phyloP scores from a whole-genome alignment of 176 grass and related monocot genomes.

The Oropetium thomaeum region DNA sequence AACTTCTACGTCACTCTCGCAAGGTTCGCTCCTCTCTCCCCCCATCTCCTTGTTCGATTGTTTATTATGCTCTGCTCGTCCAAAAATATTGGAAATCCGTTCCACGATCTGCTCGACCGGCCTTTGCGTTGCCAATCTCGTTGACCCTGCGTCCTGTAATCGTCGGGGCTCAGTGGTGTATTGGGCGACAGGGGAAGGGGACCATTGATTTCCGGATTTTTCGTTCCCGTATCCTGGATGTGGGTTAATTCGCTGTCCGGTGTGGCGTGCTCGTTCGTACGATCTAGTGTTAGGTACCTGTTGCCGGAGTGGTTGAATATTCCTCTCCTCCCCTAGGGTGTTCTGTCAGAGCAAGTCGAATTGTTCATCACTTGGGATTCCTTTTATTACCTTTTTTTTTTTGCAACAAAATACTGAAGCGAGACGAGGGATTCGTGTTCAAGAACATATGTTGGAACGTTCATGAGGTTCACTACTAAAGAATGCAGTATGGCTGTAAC shows the following conservation, averaged over 20 bases:
- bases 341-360: background rate
- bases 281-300: background rate
- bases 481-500: background rate
- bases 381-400: background rate
- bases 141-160: background rate
- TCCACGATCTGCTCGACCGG: background rate
- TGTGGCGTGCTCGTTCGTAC: background rate
- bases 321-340: background rate
- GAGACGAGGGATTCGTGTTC: background rate
- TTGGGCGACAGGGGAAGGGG: background rate
- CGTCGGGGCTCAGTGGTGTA: background rate
- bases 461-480: background rate
- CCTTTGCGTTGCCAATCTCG: background rate
- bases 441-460: background rate
- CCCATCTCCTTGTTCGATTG: background rate
- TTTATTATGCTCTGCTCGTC: background rate
- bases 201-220: background rate
- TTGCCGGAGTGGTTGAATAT: background rate
- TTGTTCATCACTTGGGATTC: background rate
- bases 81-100: background rate
- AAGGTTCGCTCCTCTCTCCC: slow-evolving; percentile 34
- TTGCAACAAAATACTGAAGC: background rate
- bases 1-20: slow-evolving; percentile 77
- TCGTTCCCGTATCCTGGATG: background rate
- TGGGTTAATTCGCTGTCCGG: background rate